Evolutionary conservation across 2,329 filamentous ascomycete species (phyloP), one percentile per base, ranked within the genome.

Genomic region (Diaporthe australafricana): DNA sequence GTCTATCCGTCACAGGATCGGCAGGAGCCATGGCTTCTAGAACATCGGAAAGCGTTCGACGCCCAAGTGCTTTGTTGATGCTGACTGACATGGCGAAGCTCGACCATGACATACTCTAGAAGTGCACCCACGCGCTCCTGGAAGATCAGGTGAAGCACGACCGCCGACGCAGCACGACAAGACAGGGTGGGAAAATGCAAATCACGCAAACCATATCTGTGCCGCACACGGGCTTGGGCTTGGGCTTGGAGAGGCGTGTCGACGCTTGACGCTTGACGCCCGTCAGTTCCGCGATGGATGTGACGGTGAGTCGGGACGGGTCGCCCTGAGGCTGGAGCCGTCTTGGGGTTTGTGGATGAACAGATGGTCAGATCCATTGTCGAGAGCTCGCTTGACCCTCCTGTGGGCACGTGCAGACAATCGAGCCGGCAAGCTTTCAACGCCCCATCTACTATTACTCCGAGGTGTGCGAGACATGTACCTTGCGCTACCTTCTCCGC

Each of bases 151-250:
- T 63, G 60, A 63, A 63, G 60, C 60, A 63, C 42, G 6, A 20
- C 20, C 27, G 60, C 45, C 14, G 32, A 35, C 22, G 30, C 60
- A 25, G 12, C 35, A 25, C 53, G 17, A n/a, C 60, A 50, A 8
- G 25, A 45, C 40, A 50, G 35, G 7, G n/a, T 17, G 30, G 14
- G 20, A 65, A 12, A 65, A 65, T 65, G 27, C 60, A 65, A 65
- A 65, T 65, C 60, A 50, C 45, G 45, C 60, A 65, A 65, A 65
- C 60, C 60, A 42, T 65, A 65, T 65, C 45, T 65, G 60, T 50
- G 60, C 60, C 35, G 60, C 45, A 38, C 60, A 35, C 27, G 40
- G 6, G 42, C 60, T 63, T 42, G n/a, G n/a, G n/a, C n/a, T n/a
- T n/a, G n/a, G n/a, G n/a, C n/a, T n/a, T n/a, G n/a, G 42, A 17